Percentiles rank a stretch among this genome's conserved stretches.
phyloP scores from a whole-genome alignment of 2,329 filamentous ascomycete species.

The Xylaria hypoxylon region DNA sequence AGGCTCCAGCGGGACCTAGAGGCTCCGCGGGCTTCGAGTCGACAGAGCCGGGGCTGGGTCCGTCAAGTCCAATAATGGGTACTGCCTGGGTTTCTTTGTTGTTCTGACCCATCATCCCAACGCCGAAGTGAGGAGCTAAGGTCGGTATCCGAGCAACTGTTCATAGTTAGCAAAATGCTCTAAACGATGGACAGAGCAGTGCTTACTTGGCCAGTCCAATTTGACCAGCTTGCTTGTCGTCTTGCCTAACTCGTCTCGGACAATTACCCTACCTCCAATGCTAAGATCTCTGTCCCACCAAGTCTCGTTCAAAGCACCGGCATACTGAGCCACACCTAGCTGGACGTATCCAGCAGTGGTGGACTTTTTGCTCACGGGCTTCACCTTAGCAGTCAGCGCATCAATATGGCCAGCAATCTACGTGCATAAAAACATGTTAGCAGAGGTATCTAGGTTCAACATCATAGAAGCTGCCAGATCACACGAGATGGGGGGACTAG shows the following conservation, averaged over 20 bases:
- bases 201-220: slow-evolving; percentile 83
- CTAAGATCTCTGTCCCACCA: slow-evolving; percentile 98
- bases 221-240: slow-evolving; percentile 86
- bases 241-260: slow-evolving; percentile 81
- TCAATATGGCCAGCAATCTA: slow-evolving; percentile 95
- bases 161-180: slow-evolving; percentile 35
- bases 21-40: slow-evolving; percentile 54
- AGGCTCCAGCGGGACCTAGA: slow-evolving; percentile 75
- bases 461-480: too few relatives aligned
- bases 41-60: slow-evolving; percentile 64
- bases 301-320: slow-evolving; percentile 84
- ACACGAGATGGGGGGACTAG: too few relatives aligned
- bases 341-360: slow-evolving; percentile 87
- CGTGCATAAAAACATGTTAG: too few relatives aligned
- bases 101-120: slow-evolving; percentile 72
- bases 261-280: slow-evolving; percentile 88
- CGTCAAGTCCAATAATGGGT: slow-evolving; percentile 90
- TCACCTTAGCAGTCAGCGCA: slow-evolving; percentile 88
- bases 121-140: slow-evolving; percentile 92
- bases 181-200: not conserved
- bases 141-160: slow-evolving; percentile 86
- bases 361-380: slow-evolving; percentile 89
- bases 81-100: slow-evolving; percentile 95
- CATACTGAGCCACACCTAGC: slow-evolving; percentile 92
- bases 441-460: too few relatives aligned